Conservation (phyloP, 1,139 yeast genomes). For the Diutina sp. region DNA sequence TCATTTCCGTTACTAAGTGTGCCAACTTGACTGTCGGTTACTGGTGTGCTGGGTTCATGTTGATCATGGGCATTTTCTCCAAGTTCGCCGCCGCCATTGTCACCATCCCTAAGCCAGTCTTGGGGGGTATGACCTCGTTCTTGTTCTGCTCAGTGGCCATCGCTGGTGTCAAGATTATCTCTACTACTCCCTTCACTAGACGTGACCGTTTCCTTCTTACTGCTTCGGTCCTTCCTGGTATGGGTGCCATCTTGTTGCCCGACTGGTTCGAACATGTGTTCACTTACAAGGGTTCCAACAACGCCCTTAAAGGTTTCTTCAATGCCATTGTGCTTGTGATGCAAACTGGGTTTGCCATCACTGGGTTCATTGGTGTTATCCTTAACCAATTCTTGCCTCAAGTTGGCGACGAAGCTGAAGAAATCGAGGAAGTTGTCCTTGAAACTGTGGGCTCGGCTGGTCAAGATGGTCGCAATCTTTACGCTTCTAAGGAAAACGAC, state of each 20-base stretch:
- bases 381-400: constrained; percentile 69
- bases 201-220: constrained; percentile 81
- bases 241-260: constrained; percentile 64
- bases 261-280: constrained; percentile 67
- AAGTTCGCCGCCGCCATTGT: constrained; percentile 85
- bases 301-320: constrained; percentile 52
- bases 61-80: constrained; percentile 77
- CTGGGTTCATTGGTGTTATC: constrained; percentile 67
- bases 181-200: constrained; percentile 68
- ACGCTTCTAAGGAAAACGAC: constrained; percentile 22
- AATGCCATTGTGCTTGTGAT: constrained; percentile 73
- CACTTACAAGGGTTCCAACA: constrained; percentile 61
- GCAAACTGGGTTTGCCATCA: constrained; percentile 80
- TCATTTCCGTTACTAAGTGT: constrained; percentile 79
- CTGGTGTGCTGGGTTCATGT: constrained; percentile 76
- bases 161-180: constrained; percentile 72
- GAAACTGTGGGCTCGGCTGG: constrained; percentile 37
- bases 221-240: constrained; percentile 61
- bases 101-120: constrained; percentile 71
- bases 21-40: constrained; percentile 79
- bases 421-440: constrained; percentile 19
- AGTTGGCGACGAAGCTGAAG: constrained; percentile 50
- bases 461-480: constrained; percentile 23
- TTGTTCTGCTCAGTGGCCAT: constrained; percentile 81
- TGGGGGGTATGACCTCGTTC: constrained; percentile 91